Percentiles rank a stretch among this genome's conserved stretches.
Conservation (phyloP, 768 basidiomycete genomes). For the Royoungia palumana region DNA sequence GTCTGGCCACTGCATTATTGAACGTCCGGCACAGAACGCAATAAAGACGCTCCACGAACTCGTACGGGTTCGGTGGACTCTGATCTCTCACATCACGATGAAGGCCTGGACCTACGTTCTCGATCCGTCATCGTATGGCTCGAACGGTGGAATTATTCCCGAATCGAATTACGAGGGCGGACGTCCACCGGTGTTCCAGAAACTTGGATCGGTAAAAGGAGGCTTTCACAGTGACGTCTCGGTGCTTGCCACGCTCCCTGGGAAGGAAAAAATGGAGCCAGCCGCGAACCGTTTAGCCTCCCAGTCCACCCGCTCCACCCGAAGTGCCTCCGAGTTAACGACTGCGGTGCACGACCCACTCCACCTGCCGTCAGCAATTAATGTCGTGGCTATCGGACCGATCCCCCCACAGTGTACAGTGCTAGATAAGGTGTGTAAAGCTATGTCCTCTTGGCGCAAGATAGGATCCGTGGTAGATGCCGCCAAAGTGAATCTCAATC, state of each 20-base stretch:
- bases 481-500: too few species aligned
- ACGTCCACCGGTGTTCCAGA: neutral
- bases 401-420: neutral
- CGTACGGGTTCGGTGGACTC: neutral
- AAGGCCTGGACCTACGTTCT: neutral
- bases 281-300: neutral
- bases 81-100: neutral
- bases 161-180: neutral
- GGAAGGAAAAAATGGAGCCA: neutral
- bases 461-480: too few species aligned
- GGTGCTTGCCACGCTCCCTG: neutral
- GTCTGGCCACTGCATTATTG: conserved; percentile 6
- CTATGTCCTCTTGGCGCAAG: neutral
- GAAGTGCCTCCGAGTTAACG: neutral
- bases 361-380: neutral
- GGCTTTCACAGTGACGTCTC: neutral
- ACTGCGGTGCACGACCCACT: neutral
- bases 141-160: neutral
- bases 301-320: too few species aligned
- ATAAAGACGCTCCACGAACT: neutral
- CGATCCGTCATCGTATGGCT: neutral
- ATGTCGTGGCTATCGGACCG: neutral
- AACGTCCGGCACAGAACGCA: neutral
- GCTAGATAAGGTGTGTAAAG: neutral
- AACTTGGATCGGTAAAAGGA: too few species aligned